Evolutionary conservation across 139 green algal genomes (phyloP).

Genomic region (Eudorina sp.): DNA sequence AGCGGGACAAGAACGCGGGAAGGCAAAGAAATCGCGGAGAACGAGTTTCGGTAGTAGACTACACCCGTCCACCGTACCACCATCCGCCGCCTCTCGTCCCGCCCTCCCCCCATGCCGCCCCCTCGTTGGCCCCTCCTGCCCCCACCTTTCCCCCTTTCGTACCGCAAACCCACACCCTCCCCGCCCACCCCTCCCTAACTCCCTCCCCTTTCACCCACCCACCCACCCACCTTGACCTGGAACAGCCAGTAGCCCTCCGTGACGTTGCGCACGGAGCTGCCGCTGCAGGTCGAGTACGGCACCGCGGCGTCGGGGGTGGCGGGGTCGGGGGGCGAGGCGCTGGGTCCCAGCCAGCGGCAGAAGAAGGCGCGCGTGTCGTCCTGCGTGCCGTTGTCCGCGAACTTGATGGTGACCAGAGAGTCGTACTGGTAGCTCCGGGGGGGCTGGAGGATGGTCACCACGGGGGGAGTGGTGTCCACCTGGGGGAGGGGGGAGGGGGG

Average conservation of each 20-base stretch:
- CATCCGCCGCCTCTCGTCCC: no score
- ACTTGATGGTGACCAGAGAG: constrained; percentile 11
- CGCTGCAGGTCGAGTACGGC: background rate
- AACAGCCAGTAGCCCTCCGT: constrained; percentile 52
- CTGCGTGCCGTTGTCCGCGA: background rate
- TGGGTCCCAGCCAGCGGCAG: constrained; percentile 37
- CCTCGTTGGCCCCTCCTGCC: no score
- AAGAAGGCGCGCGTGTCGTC: constrained; percentile 24
- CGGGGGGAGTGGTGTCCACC: constrained; percentile 48
- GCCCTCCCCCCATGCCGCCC: no score
- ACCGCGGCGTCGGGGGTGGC: background rate
- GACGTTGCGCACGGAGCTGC: background rate
- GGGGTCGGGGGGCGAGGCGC: background rate
- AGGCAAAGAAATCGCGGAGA: background rate
- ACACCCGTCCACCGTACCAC: no score
- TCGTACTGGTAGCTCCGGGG: background rate
- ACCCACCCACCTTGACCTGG: constrained; percentile 36
- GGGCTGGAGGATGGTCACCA: background rate
- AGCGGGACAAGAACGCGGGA: no score
- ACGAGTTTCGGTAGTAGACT: no score
- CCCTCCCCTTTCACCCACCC: no score
- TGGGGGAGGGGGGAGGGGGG: background rate
- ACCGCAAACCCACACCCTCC: no score
- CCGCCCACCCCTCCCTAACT: no score
- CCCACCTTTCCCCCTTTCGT: no score